phyloP scores from a whole-genome alignment of 768 basidiomycete genomes.

The Suillus alpinus region DNA sequence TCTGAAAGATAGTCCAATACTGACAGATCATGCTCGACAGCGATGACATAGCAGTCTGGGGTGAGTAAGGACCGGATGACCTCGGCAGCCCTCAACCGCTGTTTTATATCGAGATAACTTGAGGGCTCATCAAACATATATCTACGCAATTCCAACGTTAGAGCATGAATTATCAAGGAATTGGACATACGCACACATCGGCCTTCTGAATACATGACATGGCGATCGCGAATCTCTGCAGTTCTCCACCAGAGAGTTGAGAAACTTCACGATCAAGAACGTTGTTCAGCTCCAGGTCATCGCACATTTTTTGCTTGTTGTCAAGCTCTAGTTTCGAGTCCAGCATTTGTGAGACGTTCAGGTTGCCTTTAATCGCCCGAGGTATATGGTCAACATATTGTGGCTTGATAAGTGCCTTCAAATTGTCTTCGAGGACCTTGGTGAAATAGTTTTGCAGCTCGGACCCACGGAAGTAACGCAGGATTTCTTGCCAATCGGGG shows the following conservation, averaged over 20 bases:
- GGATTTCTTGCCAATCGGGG: constrained; percentile 98
- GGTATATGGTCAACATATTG: constrained; percentile 99
- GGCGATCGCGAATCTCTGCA: constrained; percentile 97
- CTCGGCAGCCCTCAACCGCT: constrained; percentile 91
- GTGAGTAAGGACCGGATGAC: constrained; percentile 86
- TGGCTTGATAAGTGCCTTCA: constrained; percentile 98
- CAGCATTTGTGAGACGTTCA: constrained; percentile 90
- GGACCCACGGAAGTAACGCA: constrained; percentile 97
- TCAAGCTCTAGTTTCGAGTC: constrained; percentile 85
- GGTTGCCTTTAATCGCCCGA: constrained; percentile 84
- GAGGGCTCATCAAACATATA: constrained; percentile 99
- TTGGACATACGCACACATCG: constrained; percentile 71
- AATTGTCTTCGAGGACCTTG: constrained; percentile 96
- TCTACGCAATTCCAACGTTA: constrained; percentile 35
- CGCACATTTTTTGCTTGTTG: constrained; percentile 84
- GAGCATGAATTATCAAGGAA: constrained; percentile 1
- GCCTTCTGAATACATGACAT: constrained; percentile 95
- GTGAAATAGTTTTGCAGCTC: constrained; percentile 99
- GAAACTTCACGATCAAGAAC: constrained; percentile 81
- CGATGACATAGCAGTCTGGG: constrained; percentile 89
- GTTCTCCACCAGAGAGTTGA: constrained; percentile 93
- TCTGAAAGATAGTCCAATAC: constrained; percentile 98
- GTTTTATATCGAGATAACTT: constrained; percentile 95
- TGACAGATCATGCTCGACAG: constrained; percentile 98
- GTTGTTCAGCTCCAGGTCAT: constrained; percentile 83